Evolutionary conservation across 352 stramenopile species (phyloP), one percentile per base, ranked within the genome.

Genomic region (Phytopythium delawarense): DNA sequence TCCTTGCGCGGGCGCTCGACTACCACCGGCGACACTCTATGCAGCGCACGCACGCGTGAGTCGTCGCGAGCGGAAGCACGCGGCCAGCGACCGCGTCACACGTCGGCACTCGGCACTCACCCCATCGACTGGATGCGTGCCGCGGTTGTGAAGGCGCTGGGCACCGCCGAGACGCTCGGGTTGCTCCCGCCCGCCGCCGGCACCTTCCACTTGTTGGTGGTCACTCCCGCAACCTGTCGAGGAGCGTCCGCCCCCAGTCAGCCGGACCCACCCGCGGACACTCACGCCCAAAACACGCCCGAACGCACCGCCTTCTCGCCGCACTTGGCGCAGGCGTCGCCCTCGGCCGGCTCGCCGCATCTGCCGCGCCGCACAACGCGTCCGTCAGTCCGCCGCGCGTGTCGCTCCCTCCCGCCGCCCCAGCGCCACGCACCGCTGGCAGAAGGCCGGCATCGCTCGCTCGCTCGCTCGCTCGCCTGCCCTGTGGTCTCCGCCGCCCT

Each of bases 391-490:
- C 65, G 42, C 28, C 37, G 25, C 15, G n/a, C 39, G 30, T 21
- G 35, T 21, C 69, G 39, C 63, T 40, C 42, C 20, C 12, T n/a
- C 56, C 25, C 12, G n/a, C 23, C 57, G 21, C 23, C 9, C 16
- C 20, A 4, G 7, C 52, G 37, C 18, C 42, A 59, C 75, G 49
- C 46, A 91, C 81, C 78, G 88, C 59, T 79, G 69, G 59, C 83
- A 92, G 59, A 92, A 89, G 59, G 70, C 74, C 57, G 82, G 78
- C 82, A 91, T n/a, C n/a, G n/a, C n/a, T n/a, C n/a, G n/a, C n/a
- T 91, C 18, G 48, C 53, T 66, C 23, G 28, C 48, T 70, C 45
- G 54, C 55, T 68, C 61, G 32, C 52, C 34, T 58, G 51, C 35
- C 46, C 30, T 57, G 32, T 53, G 25, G 20, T 50, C 12, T 48